Base-by-base conservation (phyloP, 2,329 filamentous ascomycete genomes). In the Pseudocercospora fijiensis region DNA sequence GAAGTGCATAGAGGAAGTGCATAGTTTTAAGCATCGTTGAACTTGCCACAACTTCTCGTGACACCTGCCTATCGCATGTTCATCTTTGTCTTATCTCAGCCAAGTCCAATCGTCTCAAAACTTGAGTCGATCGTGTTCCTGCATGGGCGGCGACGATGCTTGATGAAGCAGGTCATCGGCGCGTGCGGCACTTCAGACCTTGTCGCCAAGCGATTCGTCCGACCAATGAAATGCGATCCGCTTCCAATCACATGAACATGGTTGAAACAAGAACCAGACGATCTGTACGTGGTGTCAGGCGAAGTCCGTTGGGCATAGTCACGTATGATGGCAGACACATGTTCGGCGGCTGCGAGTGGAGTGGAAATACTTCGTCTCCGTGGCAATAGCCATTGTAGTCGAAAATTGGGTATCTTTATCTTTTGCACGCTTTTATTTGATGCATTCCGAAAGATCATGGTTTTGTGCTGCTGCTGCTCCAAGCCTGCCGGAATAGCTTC, bases 401-500 rank as follows among this genome's bases (percentile, higher is more conserved):
- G n/a, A 9, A 56, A 9, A 56, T 16, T 18, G 52, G 52, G 28
- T 56, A 37, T 56, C 52, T 56, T 37, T 56, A 37, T 56, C 52
- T 56, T 37, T 20, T 20, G 33, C 13, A 16, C 13, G 33, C 33
- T 37, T 4, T 4, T 37, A n/a, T 37, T 16, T 37, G 33, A 37
- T 37, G 6, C 10, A 30, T 53, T 3, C 24, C 10, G 49, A 22
- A 11, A 56, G 13, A 22, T 56, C 28, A 56, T 4, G 52, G 28
- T 18, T 20, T 58, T 45, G 57, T 61, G 18, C 27, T 59, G 47
- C 60, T 58, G 16, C 62, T 49, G 16, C 30, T 57, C 45, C 43
- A 60, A 45, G 62, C 52, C 24, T 64, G 58, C 24, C 62, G 47
- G 74, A 97, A 97, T 22, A 90, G 75, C 4, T 76, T 80, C 37